Evolutionary conservation across 306 rosid species (phyloP).

Genomic region (Quillaja saponaria): DNA sequence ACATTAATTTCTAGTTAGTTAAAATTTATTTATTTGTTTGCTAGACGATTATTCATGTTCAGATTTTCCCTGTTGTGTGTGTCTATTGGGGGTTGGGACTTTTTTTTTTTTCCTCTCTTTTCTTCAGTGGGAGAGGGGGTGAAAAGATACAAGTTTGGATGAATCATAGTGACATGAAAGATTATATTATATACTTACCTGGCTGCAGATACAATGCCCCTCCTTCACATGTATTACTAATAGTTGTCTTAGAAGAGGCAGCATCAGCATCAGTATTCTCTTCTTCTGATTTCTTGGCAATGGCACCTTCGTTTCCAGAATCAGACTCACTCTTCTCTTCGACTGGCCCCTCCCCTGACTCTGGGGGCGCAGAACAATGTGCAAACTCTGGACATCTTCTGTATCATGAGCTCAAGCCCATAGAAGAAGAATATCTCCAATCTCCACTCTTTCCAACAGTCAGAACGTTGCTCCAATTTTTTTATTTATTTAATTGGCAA

Average conservation of each 20-base stretch:
- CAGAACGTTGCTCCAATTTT: too few species aligned
- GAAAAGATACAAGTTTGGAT: too few species aligned
- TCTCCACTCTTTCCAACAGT: conserved; percentile 58
- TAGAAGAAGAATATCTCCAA: conserved; percentile 70
- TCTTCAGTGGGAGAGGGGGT: too few species aligned
- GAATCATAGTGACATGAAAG: too few species aligned
- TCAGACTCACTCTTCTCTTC: conserved; percentile 48
- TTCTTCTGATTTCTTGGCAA: not conserved
- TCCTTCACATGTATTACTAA: conserved; percentile 23
- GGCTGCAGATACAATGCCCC: conserved; percentile 46
- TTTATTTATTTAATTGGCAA: too few species aligned
- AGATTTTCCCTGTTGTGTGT: too few species aligned
- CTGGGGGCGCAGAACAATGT: conserved; percentile 49
- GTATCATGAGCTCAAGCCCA: conserved; percentile 48
- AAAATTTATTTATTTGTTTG: too few species aligned
- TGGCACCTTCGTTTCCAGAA: conserved; percentile 46
- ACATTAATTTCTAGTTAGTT: too few species aligned
- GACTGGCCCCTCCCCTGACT: conserved; percentile 42
- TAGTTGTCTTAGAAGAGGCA: not conserved
- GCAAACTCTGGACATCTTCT: conserved; percentile 60
- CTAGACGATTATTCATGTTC: too few species aligned
- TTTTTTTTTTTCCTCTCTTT: too few species aligned
- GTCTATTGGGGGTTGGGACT: too few species aligned
- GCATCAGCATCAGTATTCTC: not conserved
- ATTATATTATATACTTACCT: conserved; percentile 23